Conservation (phyloP, 495 filamentous ascomycete genomes). For the Xylaria intraflava region DNA sequence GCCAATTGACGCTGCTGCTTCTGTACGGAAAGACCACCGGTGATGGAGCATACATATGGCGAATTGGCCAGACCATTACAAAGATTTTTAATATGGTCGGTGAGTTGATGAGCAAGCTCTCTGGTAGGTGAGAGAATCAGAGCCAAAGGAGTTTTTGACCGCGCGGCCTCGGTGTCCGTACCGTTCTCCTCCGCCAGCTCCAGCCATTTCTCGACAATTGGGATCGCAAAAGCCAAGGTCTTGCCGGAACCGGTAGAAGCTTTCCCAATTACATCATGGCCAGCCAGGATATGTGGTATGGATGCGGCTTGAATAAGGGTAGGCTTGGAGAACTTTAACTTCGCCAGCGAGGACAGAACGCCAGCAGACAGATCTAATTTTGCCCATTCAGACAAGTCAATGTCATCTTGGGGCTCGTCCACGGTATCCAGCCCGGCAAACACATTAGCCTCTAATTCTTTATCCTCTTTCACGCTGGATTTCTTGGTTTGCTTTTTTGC, state of each 20-base stretch:
- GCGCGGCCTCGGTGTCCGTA: constrained; percentile 25
- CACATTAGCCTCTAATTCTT: constrained; percentile 33
- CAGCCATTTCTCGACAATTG: constrained; percentile 63
- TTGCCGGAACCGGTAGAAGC: constrained; percentile 80
- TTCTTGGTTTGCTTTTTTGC: constrained; percentile 38
- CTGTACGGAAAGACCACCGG: constrained; percentile 83
- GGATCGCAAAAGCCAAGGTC: constrained; percentile 76
- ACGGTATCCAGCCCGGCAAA: constrained; percentile 34
- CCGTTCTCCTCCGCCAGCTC: constrained; percentile 27
- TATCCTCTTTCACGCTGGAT: constrained; percentile 24
- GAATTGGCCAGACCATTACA: constrained; percentile 55
- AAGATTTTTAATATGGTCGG: constrained; percentile 69
- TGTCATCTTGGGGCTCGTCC: constrained; percentile 34
- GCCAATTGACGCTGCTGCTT: constrained; percentile 80
- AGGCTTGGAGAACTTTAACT: constrained; percentile 69
- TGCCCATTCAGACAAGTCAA: constrained; percentile 71
- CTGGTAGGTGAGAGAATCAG: constrained; percentile 88
- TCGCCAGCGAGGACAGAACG: constrained; percentile 65
- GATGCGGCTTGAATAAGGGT: constrained; percentile 69
- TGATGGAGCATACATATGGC: constrained; percentile 69
- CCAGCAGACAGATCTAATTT: constrained; percentile 60
- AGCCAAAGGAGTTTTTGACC: constrained; percentile 56
- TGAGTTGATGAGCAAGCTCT: constrained; percentile 87
- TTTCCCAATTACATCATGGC: constrained; percentile 74
- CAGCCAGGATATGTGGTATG: constrained; percentile 69